phyloP scores from a whole-genome alignment of 2,329 filamentous ascomycete species.

The Raffaelea albimanens region DNA sequence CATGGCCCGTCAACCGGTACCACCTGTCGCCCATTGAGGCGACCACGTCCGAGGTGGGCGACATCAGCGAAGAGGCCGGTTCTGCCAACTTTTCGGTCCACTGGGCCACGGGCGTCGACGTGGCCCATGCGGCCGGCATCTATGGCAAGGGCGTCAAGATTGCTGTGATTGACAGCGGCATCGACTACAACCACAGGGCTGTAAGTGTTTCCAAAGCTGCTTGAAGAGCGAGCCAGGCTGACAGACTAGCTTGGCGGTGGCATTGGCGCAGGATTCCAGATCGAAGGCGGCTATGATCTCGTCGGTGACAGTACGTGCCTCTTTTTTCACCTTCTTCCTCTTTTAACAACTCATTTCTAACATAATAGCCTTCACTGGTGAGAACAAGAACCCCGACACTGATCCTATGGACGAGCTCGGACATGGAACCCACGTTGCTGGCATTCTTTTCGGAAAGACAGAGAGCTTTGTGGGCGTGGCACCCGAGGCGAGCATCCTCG shows the following conservation, averaged over 20 bases:
- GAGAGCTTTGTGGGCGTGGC: conserved; percentile 13
- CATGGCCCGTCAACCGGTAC: conserved; percentile 2
- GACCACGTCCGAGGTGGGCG: conserved; percentile 8
- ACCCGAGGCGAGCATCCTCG: conserved; percentile 14
- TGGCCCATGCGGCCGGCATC: conserved; percentile 12
- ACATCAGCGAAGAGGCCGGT: conserved; percentile 1
- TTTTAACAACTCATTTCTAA: background rate
- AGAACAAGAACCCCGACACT: conserved; percentile 8
- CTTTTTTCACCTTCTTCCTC: background rate
- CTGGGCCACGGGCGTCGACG: conserved; percentile 13
- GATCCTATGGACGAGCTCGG: conserved; percentile 15
- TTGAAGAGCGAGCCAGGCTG: background rate
- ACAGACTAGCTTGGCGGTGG: conserved; percentile 8
- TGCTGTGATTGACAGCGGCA: conserved; percentile 15
- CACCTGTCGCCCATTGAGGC: background rate
- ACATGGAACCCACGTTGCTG: conserved; percentile 17
- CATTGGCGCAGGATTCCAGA: conserved; percentile 10
- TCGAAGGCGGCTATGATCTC: conserved; percentile 10
- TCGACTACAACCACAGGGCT: conserved; percentile 8
- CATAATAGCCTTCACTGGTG: background rate
- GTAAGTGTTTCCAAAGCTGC: background rate
- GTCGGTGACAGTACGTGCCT: conserved; percentile 6
- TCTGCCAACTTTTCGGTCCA: conserved; percentile 15
- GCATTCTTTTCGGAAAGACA: conserved; percentile 15
- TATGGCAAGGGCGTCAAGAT: conserved; percentile 13